Evolutionary conservation across 2,329 filamentous ascomycete species (phyloP), one percentile per base, ranked within the genome.

Genomic region (Fusarium burgessii): DNA sequence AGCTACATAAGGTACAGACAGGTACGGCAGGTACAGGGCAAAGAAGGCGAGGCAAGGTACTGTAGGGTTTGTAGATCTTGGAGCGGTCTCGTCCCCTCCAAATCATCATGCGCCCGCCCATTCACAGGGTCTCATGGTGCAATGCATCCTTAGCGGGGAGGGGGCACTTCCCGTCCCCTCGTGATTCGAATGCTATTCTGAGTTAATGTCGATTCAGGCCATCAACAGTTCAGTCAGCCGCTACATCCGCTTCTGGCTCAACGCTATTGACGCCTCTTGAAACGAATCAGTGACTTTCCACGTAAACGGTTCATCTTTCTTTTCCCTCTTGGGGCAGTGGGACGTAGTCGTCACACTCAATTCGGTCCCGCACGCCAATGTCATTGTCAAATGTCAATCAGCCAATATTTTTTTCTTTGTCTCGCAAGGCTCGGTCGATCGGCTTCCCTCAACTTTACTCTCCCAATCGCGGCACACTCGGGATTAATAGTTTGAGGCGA

Each of bases 21-120:
- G 54, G 38, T 52, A 40, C 55, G 67, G 54, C 50, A 64, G 58
- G 63, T 58, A 65, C 64, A 49, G 40, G 58, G 29, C 47, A 33
- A 43, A 49, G 51, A 25, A 60, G 42, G 62, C 54, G 18, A 50
- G 35, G 59, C 52, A 64, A 23, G 23, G 23, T 23, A 23, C 23
- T 23, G 23, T 23, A 23, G 23, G 56, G 61, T 41, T 46, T 68
- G 55, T 68, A 70, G 71, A 66, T 71, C 61, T 58, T 41, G 25
- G 54, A 56, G 58, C 43, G 61, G 66, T 66, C 68, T 70, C 61
- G 62, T 66, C 64, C 64, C 58, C 69, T 67, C 57, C 58, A 45
- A 36, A 33, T 47, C 66, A 59, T 67, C 70, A 62, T 62, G 62
- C 66, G 66, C 60, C 62, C 66, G 66, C 60, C 62, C 70, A 70